These are phyloP conservation scores for Ceriops decandra DNA, from an alignment of 345 rosid genomes.

Conservation along the genomic window DNA sequence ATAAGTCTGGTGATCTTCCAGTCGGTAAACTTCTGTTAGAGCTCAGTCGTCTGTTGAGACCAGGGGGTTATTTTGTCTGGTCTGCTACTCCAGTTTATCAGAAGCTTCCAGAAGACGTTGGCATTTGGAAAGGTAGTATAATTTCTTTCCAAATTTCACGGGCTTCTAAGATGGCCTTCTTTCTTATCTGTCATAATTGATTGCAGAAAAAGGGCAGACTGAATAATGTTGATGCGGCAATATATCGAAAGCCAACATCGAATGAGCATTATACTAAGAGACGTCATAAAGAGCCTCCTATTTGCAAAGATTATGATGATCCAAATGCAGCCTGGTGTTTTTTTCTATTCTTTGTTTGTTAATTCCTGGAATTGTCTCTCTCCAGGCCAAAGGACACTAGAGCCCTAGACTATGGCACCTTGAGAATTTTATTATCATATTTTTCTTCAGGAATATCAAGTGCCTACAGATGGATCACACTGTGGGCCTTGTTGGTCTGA, in stretches of 20 bases:
- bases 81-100: slow-evolving; percentile 1
- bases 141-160: not conserved
- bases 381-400: not conserved
- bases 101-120: not conserved
- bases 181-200: slow-evolving; percentile 9
- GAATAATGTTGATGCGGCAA: slow-evolving; percentile 62
- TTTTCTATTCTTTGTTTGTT: not conserved
- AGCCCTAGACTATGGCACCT: not conserved
- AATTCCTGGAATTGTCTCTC: not conserved
- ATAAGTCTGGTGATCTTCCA: slow-evolving; percentile 13
- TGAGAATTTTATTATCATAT: too few relatives aligned
- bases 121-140: slow-evolving; percentile 5
- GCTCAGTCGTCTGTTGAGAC: slow-evolving; percentile 2
- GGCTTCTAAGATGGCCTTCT: slow-evolving; percentile 18
- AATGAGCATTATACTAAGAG: slow-evolving; percentile 56
- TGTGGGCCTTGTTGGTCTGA: slow-evolving; percentile 75
- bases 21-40: slow-evolving; percentile 1
- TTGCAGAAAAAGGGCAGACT: slow-evolving; percentile 59
- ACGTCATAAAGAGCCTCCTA: slow-evolving; percentile 50
- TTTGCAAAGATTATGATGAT: slow-evolving; percentile 69
- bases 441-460: slow-evolving; percentile 56
- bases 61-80: slow-evolving; percentile 6
- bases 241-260: slow-evolving; percentile 62
- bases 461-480: slow-evolving; percentile 44
- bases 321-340: slow-evolving; percentile 71